Evolutionary conservation across 192 early-diverging fungal species (phyloP), one percentile per base, ranked within the genome.

Genomic region (Mortierella antarctica): DNA sequence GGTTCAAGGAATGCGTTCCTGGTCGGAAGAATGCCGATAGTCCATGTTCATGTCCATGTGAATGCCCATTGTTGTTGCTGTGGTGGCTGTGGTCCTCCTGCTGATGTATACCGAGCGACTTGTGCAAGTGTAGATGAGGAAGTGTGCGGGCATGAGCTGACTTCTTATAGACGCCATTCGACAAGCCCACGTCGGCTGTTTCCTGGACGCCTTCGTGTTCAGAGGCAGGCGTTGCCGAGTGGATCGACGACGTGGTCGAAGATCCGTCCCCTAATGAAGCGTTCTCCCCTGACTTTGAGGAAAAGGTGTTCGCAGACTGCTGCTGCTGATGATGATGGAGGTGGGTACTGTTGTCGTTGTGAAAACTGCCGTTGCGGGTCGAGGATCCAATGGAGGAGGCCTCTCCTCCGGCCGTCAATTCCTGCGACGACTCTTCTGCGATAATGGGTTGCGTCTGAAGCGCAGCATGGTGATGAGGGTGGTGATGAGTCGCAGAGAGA

Each of bases 111-210:
- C 8, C 41, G 0, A 52, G 51, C 63, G 58, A 47, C 47, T 63
- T 69, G 47, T 68, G 60, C 7, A 64, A 39, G 48, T 68, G 66
- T 6, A 69, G 45, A 2, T 80, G 69, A 1, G 69, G 77, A 2
- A 72, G 21, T 2, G 77, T 71, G 13, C 65, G 65, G 5, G 63
- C 64, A 53, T 62, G 64, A 45, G 52, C 58, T 9, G 61, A 31
- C n/a, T 80, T 80, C 14, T 72, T 80, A 53, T 79, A 79, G 5
- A 61, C 12, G 9, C 51, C 42, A 18, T 42, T 61, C 23, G 63
- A 65, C 31, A 69, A 47, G 17, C 69, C 64, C 46, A 55, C 47
- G 62, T 79, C 69, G 46, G 20, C n/a, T 20, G 57, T 39, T 17
- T 69, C 67, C 6, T 49, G 44, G 14, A 18, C 7, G 20, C 21